Conservation (phyloP, 176 grass and related monocot species). For the Luzula sylvatica region DNA sequence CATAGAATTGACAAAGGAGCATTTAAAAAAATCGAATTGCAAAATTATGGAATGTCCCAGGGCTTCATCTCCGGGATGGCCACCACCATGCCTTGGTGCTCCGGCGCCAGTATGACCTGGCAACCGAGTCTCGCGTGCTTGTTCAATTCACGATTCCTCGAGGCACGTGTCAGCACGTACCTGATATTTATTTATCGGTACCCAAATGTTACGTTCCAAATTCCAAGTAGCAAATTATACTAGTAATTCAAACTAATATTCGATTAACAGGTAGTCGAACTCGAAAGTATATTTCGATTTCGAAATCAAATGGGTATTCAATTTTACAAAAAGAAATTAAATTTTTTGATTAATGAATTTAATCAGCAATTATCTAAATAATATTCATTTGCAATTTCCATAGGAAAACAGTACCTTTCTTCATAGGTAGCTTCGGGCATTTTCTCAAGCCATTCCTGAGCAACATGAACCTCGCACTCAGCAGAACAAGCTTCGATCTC, state of each 20-base stretch:
- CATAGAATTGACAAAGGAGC: constrained; percentile 17
- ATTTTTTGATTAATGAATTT: no score
- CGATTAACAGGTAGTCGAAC: no score
- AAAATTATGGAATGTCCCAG: constrained; percentile 81
- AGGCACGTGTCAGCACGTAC: constrained; percentile 64
- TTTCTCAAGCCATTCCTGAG: constrained; percentile 97
- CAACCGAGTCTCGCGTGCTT: constrained; percentile 84
- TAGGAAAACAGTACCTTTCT: constrained; percentile 22
- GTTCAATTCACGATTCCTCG: constrained; percentile 75
- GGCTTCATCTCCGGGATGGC: constrained; percentile 83
- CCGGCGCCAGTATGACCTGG: constrained; percentile 71
- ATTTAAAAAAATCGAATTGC: neutral
- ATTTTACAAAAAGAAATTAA: no score
- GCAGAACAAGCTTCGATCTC: constrained; percentile 92
- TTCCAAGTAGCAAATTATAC: no score
- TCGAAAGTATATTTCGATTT: no score
- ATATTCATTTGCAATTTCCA: neutral
- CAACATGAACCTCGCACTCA: constrained; percentile 95
- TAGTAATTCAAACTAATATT: no score
- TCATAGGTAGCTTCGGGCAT: constrained; percentile 64
- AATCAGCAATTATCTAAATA: no score
- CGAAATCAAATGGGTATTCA: no score
- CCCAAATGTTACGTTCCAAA: no score
- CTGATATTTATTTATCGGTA: neutral
- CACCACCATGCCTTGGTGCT: constrained; percentile 88